Conservation (phyloP, 345 rosid species). For the Camelina hispida region DNA sequence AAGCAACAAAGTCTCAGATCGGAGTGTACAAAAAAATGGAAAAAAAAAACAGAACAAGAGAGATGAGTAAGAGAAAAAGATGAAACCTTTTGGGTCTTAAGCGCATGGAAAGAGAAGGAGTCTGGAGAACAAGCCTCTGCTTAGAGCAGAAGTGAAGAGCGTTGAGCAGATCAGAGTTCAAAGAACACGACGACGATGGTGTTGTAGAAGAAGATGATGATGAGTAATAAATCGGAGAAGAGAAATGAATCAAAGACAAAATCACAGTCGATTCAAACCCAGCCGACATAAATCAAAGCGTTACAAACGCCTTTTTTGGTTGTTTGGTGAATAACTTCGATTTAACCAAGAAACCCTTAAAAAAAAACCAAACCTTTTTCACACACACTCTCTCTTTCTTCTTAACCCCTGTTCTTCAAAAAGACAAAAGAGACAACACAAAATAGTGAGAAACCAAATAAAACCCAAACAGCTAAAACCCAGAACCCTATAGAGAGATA, state of each 20-base stretch:
- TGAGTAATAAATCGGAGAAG: constrained; percentile 36
- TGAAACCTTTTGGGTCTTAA: constrained; percentile 76
- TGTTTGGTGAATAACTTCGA: not conserved
- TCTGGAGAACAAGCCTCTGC: constrained; percentile 64
- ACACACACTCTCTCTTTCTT: not conserved
- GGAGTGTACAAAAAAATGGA: not conserved
- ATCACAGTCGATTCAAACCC: constrained; percentile 68
- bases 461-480: constrained; percentile 44
- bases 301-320: constrained; percentile 29
- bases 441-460: constrained; percentile 18
- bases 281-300: constrained; percentile 88
- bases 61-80: not conserved
- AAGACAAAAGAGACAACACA: constrained; percentile 29
- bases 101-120: constrained; percentile 85
- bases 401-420: constrained; percentile 39
- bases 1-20: constrained; percentile 34
- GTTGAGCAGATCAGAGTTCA: constrained; percentile 34
- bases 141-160: constrained; percentile 64
- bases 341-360: not conserved
- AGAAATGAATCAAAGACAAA: constrained; percentile 73
- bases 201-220: constrained; percentile 22
- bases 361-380: not conserved
- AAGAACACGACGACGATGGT: constrained; percentile 2
- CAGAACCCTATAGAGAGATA: constrained; percentile 41
- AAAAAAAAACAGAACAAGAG: no score